A percentile compares a stretch with the other conserved stretches of the same genome.
These are phyloP conservation scores for Blastobotrys indianensis DNA, from an alignment of 1,139 yeast genomes.

Conservation along the genomic window DNA sequence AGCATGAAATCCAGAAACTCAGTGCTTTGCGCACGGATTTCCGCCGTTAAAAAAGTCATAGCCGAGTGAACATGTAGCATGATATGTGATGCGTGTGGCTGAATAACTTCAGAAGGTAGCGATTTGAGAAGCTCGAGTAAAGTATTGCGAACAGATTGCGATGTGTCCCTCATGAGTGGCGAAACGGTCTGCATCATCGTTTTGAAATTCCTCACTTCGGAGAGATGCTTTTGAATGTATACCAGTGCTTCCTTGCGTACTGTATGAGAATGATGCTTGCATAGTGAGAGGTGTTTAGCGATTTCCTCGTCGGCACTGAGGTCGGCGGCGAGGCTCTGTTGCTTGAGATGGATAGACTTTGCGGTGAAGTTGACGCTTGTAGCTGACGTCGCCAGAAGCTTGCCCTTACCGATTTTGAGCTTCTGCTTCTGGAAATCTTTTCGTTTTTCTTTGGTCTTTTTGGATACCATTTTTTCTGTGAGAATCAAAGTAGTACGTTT, in stretches of 20 bases:
- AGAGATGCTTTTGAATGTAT: slow-evolving; percentile 23
- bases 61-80: slow-evolving; percentile 81
- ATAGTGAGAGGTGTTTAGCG: slow-evolving; percentile 47
- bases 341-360: slow-evolving; percentile 38
- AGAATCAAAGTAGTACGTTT: not conserved
- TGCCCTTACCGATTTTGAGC: slow-evolving; percentile 82
- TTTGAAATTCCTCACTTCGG: slow-evolving; percentile 39
- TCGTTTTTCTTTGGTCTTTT: slow-evolving; percentile 58
- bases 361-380: slow-evolving; percentile 85
- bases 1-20: slow-evolving; percentile 54
- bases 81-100: slow-evolving; percentile 60
- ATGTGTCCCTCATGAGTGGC: slow-evolving; percentile 56
- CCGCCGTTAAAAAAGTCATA: slow-evolving; percentile 85
- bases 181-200: slow-evolving; percentile 51
- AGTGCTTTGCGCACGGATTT: slow-evolving; percentile 65
- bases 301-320: slow-evolving; percentile 25
- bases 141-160: slow-evolving; percentile 58
- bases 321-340: slow-evolving; percentile 25
- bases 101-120: slow-evolving; percentile 42
- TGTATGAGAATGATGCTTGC: slow-evolving; percentile 69
- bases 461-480: slow-evolving; percentile 27
- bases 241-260: slow-evolving; percentile 71
- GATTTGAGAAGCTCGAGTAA: slow-evolving; percentile 48
- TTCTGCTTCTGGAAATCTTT: slow-evolving; percentile 77
- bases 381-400: slow-evolving; percentile 60